These are phyloP conservation scores for Alternaria incomplexa DNA, from an alignment of 2,329 filamentous ascomycete genomes.

Conservation along the genomic window DNA sequence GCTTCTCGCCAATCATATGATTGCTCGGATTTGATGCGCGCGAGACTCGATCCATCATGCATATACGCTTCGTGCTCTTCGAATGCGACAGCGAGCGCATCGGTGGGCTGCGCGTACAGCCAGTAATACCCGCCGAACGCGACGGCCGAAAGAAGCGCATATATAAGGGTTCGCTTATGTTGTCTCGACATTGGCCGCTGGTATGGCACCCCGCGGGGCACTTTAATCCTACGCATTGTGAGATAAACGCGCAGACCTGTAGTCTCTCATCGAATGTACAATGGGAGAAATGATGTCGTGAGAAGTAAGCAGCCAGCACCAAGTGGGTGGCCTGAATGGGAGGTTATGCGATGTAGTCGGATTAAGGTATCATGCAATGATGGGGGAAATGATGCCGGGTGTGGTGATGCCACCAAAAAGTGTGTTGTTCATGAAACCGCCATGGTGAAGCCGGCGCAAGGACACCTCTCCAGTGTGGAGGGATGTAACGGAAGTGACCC, in stretches of 20 bases:
- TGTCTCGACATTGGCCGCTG: conserved; percentile 39
- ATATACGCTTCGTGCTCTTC: conserved; percentile 39
- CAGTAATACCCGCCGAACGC: conserved; percentile 37
- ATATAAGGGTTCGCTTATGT: conserved; percentile 36
- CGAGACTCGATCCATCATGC: conserved; percentile 30
- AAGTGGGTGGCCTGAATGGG: neutral
- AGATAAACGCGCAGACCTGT: neutral
- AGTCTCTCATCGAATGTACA: conserved; percentile 8
- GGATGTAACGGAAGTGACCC: conserved; percentile 7
- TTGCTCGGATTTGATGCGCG: conserved; percentile 23
- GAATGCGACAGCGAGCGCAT: conserved; percentile 38
- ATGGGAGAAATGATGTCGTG: neutral
- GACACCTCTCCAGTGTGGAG: conserved; percentile 17
- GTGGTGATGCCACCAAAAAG: neutral
- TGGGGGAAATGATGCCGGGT: neutral
- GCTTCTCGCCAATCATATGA: conserved; percentile 52
- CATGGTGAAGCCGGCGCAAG: conserved; percentile 15
- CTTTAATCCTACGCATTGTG: conserved; percentile 40
- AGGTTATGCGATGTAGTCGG: neutral
- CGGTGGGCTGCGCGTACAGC: conserved; percentile 35
- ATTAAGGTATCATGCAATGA: neutral
- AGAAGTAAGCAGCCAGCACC: neutral
- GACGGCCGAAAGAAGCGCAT: conserved; percentile 29
- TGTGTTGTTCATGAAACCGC: conserved; percentile 1
- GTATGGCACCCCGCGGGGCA: conserved; percentile 26